These are phyloP conservation scores for Amanita rubescens DNA, from an alignment of 768 basidiomycete species.

Conservation along the genomic window DNA sequence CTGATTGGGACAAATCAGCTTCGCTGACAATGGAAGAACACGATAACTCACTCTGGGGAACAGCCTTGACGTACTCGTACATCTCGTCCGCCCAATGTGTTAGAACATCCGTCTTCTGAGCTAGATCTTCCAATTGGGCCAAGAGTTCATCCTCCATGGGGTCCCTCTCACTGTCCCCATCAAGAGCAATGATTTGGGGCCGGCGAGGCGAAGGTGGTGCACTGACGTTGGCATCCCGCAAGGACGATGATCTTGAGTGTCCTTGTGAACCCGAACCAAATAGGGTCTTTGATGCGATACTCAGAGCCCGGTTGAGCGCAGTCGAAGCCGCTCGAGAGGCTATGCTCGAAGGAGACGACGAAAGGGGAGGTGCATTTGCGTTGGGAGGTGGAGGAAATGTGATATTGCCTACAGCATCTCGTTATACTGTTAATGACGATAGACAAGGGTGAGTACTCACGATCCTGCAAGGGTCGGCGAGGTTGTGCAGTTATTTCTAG, in stretches of 20 bases:
- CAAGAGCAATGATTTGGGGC: conserved; percentile 43
- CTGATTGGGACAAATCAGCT: conserved; percentile 29
- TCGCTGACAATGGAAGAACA: neutral
- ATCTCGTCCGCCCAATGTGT: conserved; percentile 94
- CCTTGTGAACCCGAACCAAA: conserved; percentile 55
- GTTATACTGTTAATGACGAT: conserved; percentile 20
- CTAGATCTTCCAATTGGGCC: conserved; percentile 76
- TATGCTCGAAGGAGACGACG: conserved; percentile 56
- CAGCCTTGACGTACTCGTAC: conserved; percentile 80
- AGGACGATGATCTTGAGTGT: conserved; percentile 30
- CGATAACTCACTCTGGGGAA: conserved; percentile 65
- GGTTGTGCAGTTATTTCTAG: conserved; percentile 61
- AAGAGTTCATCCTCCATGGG: conserved; percentile 81
- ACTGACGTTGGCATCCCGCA: conserved; percentile 27
- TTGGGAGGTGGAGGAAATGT: conserved; percentile 69
- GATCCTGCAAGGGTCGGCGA: conserved; percentile 52
- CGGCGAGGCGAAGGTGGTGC: conserved; percentile 49
- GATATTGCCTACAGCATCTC: conserved; percentile 26
- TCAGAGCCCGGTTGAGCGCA: conserved; percentile 73
- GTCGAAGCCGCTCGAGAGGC: conserved; percentile 62
- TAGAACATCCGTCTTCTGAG: conserved; percentile 93
- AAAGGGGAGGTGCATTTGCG: conserved; percentile 44
- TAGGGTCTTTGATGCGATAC: conserved; percentile 72
- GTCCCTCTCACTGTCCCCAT: conserved; percentile 42
- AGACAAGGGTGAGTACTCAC: conserved; percentile 32